Evolutionary conservation across 2,329 filamentous ascomycete genomes (phyloP).

Genomic region (Scytalidium lignicola): DNA sequence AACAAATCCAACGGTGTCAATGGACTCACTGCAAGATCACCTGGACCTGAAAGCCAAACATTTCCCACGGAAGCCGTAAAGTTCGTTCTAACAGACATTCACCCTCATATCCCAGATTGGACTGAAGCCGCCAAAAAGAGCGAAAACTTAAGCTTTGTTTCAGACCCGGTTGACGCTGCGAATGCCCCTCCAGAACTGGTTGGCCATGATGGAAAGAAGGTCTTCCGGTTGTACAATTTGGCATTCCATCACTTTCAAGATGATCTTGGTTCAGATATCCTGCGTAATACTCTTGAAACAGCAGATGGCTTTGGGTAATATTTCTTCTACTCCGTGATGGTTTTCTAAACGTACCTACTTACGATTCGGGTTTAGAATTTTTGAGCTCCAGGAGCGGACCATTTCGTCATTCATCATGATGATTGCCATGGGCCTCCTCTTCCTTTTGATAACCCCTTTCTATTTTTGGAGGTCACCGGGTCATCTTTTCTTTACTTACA

Average conservation of each 20-base stretch:
- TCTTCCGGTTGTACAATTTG: constrained; percentile 68
- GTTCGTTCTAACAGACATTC: constrained; percentile 63
- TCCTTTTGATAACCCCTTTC: constrained; percentile 46
- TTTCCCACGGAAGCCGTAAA: constrained; percentile 33
- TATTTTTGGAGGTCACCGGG: constrained; percentile 35
- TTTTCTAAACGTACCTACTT: neutral
- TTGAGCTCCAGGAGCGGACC: constrained; percentile 67
- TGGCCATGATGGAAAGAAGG: constrained; percentile 36
- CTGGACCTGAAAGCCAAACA: constrained; percentile 12
- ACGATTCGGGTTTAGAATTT: constrained; percentile 41
- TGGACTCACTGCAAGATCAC: constrained; percentile 17
- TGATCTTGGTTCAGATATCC: constrained; percentile 50
- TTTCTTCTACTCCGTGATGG: constrained; percentile 7
- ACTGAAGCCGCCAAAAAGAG: constrained; percentile 44
- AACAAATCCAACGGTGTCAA: constrained; percentile 10
- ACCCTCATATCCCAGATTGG: constrained; percentile 60
- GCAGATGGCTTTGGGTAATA: constrained; percentile 57
- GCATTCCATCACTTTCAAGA: constrained; percentile 76
- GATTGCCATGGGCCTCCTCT: constrained; percentile 46
- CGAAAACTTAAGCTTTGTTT: constrained; percentile 54
- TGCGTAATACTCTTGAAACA: constrained; percentile 60
- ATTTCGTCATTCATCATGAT: constrained; percentile 49
- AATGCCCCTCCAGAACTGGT: constrained; percentile 49
- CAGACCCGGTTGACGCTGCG: constrained; percentile 59
- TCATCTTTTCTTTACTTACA: constrained; percentile 58